Conservation (phyloP, 2,329 filamentous ascomycete species). For the Nigrospora sphaerica region DNA sequence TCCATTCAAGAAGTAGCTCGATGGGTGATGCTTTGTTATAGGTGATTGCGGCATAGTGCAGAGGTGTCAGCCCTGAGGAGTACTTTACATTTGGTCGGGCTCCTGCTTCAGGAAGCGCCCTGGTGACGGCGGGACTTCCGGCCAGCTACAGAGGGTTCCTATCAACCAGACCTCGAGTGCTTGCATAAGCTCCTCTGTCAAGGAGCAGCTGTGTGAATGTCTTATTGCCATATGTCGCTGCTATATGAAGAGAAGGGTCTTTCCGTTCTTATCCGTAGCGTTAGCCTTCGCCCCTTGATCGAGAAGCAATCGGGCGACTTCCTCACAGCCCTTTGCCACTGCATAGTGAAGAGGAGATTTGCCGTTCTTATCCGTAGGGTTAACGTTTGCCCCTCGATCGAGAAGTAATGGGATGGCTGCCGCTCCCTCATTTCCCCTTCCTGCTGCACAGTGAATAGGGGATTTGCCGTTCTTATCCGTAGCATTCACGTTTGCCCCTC, state of each 20-base stretch:
- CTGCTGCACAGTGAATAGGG: neutral
- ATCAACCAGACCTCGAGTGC: too few species aligned
- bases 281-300: neutral
- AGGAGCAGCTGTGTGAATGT: neutral
- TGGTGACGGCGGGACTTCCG: too few species aligned
- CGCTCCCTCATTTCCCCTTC: neutral
- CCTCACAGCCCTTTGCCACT: neutral
- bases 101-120: too few species aligned
- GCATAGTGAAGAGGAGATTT: neutral
- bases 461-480: neutral
- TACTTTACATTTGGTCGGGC: too few species aligned
- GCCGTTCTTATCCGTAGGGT: neutral
- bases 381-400: neutral
- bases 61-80: too few species aligned
- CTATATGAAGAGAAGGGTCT: neutral
- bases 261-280: neutral
- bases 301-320: neutral
- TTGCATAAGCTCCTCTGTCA: neutral
- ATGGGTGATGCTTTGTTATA: too few species aligned
- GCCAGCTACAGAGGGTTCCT: too few species aligned
- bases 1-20: too few species aligned
- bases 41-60: too few species aligned
- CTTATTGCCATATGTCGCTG: neutral
- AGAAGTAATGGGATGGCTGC: slow-evolving; percentile 3
- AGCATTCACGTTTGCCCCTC: neutral